Base-by-base conservation (phyloP, 2,329 filamentous ascomycete species). In the Xylaria digitata region DNA sequence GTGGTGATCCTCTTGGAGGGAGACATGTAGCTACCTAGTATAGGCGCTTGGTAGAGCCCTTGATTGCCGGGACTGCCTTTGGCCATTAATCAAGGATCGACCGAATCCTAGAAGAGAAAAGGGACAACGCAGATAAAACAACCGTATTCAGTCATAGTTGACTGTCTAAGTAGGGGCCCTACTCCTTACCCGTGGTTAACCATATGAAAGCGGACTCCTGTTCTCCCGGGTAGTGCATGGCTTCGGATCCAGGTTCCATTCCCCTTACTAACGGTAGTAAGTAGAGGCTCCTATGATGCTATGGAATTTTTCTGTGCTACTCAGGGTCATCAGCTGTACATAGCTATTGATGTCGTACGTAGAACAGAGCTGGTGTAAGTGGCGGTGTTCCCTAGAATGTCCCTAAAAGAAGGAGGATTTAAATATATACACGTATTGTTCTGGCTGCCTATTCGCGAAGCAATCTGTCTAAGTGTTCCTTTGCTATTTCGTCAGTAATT, bases 31-130 rank as follows among this genome's bases (percentile, higher is more conserved):
- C 42, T 48, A 46, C 58, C n/a, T 43, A 30, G 8, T 13, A 26
- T 37, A 8, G 37, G 49, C 34, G 45, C 48, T 58, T 57, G 46
- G 43, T 48, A 61, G 15, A 42, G 32, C 53, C 63, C 32, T 63
- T 30, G 55, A 58, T 48, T 66, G 30, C 54, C 48, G 57, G 55
- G 19, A 54, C 54, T 59, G 42, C 15, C 19, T 8, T 30, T n/a
- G 32, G 6, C 34, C 13, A 17, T 13, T 52, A 23, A 37, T 52
- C 40, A 23, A 13, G 26, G 19, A 32, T 49, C 40, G 40, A 26
- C 23, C 49, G 49, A 37, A 13, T 21, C 42, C 26, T 43, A 30
- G 32, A 26, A 26, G 40, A 5, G 45, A 32, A 26, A 56, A 50
- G 34, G 46, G 32, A 49, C 56, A 59, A 53, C 54, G 34, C 55